A percentile compares a stretch with the other conserved stretches of the same genome.
Evolutionary conservation across 805 yeast species (phyloP).

Genomic region (Lipomyces japonicus): DNA sequence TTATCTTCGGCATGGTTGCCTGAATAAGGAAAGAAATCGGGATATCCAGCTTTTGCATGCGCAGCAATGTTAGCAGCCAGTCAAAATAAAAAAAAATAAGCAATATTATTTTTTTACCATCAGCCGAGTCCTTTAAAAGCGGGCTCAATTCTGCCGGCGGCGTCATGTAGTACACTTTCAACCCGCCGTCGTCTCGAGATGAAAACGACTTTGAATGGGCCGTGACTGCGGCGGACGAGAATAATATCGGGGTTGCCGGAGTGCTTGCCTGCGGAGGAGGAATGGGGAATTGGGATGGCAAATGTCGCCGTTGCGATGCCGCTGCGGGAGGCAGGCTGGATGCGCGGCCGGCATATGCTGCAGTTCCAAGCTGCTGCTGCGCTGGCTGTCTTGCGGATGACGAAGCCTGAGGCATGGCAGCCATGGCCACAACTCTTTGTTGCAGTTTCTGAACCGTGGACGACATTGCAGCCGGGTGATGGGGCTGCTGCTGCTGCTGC

Average conservation of each 20-base stretch:
- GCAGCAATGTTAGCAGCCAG: neutral
- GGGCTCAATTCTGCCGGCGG: constrained; percentile 22
- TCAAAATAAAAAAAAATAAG: neutral
- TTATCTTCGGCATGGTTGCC: constrained; percentile 55
- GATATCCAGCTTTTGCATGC: constrained; percentile 45
- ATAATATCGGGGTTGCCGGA: constrained; percentile 25
- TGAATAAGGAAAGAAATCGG: constrained; percentile 72
- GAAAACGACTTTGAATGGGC: constrained; percentile 11
- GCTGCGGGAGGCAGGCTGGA: no score
- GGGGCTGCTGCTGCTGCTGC: neutral
- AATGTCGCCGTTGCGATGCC: constrained; percentile 17
- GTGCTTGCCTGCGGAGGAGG: constrained; percentile 12
- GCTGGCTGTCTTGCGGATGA: no score
- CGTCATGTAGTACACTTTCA: constrained; percentile 20
- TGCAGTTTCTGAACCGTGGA: neutral
- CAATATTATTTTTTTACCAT: constrained; percentile 5
- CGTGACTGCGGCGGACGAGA: constrained; percentile 11
- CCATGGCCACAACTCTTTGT: neutral
- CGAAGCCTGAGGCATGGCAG: neutral
- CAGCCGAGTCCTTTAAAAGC: constrained; percentile 15
- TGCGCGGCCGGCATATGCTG: constrained; percentile 6
- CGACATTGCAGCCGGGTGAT: neutral
- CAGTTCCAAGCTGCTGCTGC: constrained; percentile 4
- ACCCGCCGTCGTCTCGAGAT: constrained; percentile 20
- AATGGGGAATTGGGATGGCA: constrained; percentile 22